phyloP scores from a whole-genome alignment of 805 yeast genomes.

The Jamesozyma piceae region DNA sequence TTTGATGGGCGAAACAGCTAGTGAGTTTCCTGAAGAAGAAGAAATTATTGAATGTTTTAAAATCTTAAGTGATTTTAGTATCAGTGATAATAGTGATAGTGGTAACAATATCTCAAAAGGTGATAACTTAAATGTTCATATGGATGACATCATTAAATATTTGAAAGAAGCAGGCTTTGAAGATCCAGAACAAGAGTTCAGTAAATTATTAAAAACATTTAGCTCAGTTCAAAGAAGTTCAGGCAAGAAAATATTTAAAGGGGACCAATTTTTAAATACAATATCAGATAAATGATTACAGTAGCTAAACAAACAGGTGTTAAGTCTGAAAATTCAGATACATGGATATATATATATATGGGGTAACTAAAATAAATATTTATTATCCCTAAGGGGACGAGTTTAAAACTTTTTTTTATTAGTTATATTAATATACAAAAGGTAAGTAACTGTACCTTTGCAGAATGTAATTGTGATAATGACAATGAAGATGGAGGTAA shows the following conservation, averaged over 20 bases:
- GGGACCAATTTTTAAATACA: slow-evolving; percentile 52
- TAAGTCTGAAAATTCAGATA: not conserved
- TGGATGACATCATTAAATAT: slow-evolving; percentile 40
- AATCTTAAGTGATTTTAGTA: slow-evolving; percentile 31
- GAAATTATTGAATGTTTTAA: slow-evolving; percentile 52
- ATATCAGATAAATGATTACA: slow-evolving; percentile 21
- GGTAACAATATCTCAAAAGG: not conserved
- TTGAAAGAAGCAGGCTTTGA: slow-evolving; percentile 39
- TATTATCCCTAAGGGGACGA: too few relatives aligned
- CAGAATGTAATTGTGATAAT: not conserved
- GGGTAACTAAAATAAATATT: not conserved
- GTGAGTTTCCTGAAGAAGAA: slow-evolving; percentile 41
- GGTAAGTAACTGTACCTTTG: not conserved
- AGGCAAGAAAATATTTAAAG: slow-evolving; percentile 51
- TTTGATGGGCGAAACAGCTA: slow-evolving; percentile 48
- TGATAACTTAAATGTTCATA: slow-evolving; percentile 37
- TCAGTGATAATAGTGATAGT: not conserved
- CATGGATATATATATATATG: not conserved
- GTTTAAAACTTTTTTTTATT: too few relatives aligned
- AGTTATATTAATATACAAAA: not conserved
- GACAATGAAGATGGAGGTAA: not conserved
- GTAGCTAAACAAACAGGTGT: not conserved
- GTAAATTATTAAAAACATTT: slow-evolving; percentile 45
- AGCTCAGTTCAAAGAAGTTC: slow-evolving; percentile 44
- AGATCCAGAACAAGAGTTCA: slow-evolving; percentile 35